phyloP scores from a whole-genome alignment of 177 flowering plant species.

The Vitis hybrid region DNA sequence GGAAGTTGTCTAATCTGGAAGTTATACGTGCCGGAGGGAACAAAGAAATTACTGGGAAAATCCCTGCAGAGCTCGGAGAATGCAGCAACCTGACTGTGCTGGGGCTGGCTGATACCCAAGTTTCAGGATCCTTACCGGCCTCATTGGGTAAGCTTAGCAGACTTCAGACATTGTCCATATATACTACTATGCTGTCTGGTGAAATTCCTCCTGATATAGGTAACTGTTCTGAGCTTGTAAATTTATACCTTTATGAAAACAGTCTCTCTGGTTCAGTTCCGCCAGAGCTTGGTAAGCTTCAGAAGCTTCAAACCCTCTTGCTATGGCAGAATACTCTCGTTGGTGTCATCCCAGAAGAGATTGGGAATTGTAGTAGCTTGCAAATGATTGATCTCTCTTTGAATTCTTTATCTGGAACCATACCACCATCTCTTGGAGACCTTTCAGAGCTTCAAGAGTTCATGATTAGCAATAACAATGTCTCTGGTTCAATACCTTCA shows the following conservation, averaged over 20 bases:
- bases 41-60: conserved; percentile 33
- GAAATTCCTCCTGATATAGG: conserved; percentile 64
- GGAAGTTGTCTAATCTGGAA: conserved; percentile 32
- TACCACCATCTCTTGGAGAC: conserved; percentile 41
- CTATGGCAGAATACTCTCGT: conserved; percentile 54
- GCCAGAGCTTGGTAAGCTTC: conserved; percentile 41
- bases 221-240: conserved; percentile 49
- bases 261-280: conserved; percentile 55
- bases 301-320: conserved; percentile 41
- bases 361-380: conserved; percentile 44
- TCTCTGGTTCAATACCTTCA: conserved; percentile 56
- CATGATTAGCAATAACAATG: conserved; percentile 51
- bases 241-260: conserved; percentile 52
- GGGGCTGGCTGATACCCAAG: conserved; percentile 48
- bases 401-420: conserved; percentile 48
- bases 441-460: conserved; percentile 42
- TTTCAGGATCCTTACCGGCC: conserved; percentile 48
- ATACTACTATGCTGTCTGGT: conserved; percentile 52
- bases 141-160: conserved; percentile 46
- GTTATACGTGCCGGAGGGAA: conserved; percentile 49
- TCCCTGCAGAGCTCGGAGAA: conserved; percentile 48
- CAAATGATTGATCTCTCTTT: conserved; percentile 44
- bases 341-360: conserved; percentile 50
- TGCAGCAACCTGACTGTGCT: conserved; percentile 39
- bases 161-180: conserved; percentile 46